Conservation (phyloP, 257 asterid genomes). For the Lycium ferocissimum region DNA sequence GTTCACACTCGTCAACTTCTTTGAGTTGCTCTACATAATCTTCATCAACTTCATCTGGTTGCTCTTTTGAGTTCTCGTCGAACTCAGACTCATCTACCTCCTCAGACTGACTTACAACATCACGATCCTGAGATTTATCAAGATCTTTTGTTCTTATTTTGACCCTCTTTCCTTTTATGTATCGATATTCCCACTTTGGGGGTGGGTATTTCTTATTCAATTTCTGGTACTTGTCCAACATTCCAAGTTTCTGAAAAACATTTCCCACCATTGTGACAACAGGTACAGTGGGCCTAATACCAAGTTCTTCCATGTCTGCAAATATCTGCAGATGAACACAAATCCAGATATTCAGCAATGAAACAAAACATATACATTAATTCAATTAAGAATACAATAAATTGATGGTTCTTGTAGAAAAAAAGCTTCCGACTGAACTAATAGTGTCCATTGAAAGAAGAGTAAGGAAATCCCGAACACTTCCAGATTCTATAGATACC, state of each 20-base stretch:
- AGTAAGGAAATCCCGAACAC: neutral
- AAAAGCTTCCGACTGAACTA: neutral
- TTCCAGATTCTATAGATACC: neutral
- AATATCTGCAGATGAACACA: conserved; percentile 58
- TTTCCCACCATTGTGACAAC: conserved; percentile 80
- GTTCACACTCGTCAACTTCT: conserved; percentile 26
- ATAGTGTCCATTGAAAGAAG: neutral
- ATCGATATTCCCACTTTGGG: conserved; percentile 82
- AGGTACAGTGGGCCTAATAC: conserved; percentile 62
- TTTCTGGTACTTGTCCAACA: conserved; percentile 73
- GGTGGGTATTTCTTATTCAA: conserved; percentile 82
- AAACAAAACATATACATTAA: neutral
- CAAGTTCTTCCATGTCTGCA: conserved; percentile 98
- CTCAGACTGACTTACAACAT: conserved; percentile 34
- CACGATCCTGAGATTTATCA: conserved; percentile 27
- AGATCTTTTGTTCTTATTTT: conserved; percentile 57
- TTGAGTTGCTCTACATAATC: conserved; percentile 33
- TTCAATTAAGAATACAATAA: neutral
- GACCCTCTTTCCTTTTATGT: conserved; percentile 78
- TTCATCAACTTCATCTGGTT: conserved; percentile 31
- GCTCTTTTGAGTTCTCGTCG: conserved; percentile 39
- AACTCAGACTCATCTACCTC: conserved; percentile 39
- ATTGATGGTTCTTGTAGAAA: conserved; percentile 4
- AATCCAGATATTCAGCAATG: neutral
- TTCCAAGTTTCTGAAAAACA: conserved; percentile 70